A percentile compares a stretch with the other conserved stretches of the same genome.
These are phyloP conservation scores for Earliella scabrosa DNA, from an alignment of 1,284 basidiomycete genomes.

Conservation along the genomic window DNA sequence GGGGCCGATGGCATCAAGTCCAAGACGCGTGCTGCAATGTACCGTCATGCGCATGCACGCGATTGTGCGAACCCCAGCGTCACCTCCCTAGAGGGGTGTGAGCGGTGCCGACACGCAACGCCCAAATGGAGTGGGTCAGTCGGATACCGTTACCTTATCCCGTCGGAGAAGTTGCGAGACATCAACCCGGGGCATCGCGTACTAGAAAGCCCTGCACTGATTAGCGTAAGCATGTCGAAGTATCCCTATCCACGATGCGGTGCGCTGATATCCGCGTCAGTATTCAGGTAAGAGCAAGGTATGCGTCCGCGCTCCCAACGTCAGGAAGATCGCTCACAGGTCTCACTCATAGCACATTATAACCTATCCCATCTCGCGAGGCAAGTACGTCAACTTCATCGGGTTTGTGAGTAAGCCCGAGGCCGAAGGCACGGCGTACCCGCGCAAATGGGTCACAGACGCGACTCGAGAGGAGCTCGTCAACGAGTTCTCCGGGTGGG, in stretches of 20 bases:
- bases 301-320: not conserved
- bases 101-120: slow-evolving; percentile 12
- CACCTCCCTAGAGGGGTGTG: slow-evolving; percentile 9
- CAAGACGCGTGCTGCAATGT: slow-evolving; percentile 16
- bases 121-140: slow-evolving; percentile 25
- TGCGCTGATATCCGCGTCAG: not conserved
- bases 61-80: slow-evolving; percentile 3
- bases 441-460: slow-evolving; percentile 28
- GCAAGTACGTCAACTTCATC: slow-evolving; percentile 28
- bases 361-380: slow-evolving; percentile 29
- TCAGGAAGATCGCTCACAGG: not conserved
- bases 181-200: slow-evolving; percentile 16
- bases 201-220: slow-evolving; percentile 2
- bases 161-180: slow-evolving; percentile 14
- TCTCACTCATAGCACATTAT: slow-evolving; percentile 15
- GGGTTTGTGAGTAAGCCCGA: slow-evolving; percentile 24
- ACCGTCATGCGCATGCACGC: slow-evolving; percentile 13
- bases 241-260: too few species aligned
- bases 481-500: slow-evolving; percentile 28
- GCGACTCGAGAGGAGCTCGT: slow-evolving; percentile 28
- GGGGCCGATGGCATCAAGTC: slow-evolving; percentile 27
- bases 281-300: slow-evolving; percentile 23
- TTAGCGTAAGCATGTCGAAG: slow-evolving; percentile 14
- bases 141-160: slow-evolving; percentile 18
- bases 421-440: slow-evolving; percentile 24